Evolutionary conservation across 208 protist species (phyloP), one percentile per base, ranked within the genome.

Genomic region (Acanthamoeba sp.): DNA sequence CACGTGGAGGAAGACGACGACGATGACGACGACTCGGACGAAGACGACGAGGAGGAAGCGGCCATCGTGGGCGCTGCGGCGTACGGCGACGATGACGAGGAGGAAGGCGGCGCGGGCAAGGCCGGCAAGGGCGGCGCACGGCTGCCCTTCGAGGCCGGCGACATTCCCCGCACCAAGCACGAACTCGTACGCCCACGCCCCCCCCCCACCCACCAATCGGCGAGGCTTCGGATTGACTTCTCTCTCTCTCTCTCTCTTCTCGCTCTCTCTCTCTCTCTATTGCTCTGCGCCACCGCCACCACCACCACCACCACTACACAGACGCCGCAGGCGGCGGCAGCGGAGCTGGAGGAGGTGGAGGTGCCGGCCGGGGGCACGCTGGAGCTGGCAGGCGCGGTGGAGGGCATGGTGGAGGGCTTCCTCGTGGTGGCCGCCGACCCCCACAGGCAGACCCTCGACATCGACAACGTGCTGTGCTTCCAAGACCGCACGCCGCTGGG

Each of bases 101-200:
- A 87, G 48, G 36, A 27, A 7, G 73, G 40, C 16, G 40, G 27
- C 24, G 6, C 29, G 69, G n/a, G 38, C 29, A 45, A 78, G 38
- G 6, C 29, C n/a, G n/a, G 38, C 29, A 45, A 78, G 38, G 36
- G 29, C 36, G 29, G 38, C 36, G 73, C 16, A 48, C 18, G 40
- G 78, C n/a, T 27, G n/a, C n/a, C 32, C n/a, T 76, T 76, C 38
- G 78, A 57, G 0, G 78, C 38, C 24, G 57, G 42, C 27, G 78
- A 87, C 27, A 87, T 87, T 16, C 78, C 78, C 16, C 78, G 78
- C 78, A 87, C 78, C 78, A 87, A 87, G 78, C 20, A 87, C 42
- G 78, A 87, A 32, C 20, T 87, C 78, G 48, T 38, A 57, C 38
- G 69, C 69, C 22, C 16, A 6, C 20, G 29, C 64, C 20, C 64